These are phyloP conservation scores for Pseudogymnoascus sp. DNA, from an alignment of 2,329 filamentous ascomycete species.

Conservation along the genomic window DNA sequence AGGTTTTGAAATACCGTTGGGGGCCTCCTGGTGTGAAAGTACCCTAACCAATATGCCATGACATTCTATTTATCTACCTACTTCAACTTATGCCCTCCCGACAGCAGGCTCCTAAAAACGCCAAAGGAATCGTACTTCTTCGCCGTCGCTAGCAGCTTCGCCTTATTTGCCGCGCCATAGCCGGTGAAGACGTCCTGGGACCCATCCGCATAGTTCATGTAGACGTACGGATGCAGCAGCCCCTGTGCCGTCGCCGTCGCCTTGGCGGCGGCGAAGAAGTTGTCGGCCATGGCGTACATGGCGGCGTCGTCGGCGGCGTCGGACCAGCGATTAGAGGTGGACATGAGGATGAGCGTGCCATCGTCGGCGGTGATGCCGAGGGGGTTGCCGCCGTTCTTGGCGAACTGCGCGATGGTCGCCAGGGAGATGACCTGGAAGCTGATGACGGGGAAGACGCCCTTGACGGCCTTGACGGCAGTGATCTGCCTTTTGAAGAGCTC, in stretches of 20 bases:
- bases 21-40: too few relatives aligned
- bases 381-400: not conserved
- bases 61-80: not conserved
- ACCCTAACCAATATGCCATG: not conserved
- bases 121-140: slow-evolving; percentile 32
- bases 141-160: slow-evolving; percentile 25
- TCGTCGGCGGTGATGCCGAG: not conserved
- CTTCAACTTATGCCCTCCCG: slow-evolving; percentile 12
- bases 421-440: not conserved
- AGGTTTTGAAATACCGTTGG: too few relatives aligned
- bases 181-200: slow-evolving; percentile 34
- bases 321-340: not conserved
- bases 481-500: not conserved
- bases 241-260: not conserved
- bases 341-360: slow-evolving; percentile 8
- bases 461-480: not conserved
- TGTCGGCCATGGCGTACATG: not conserved
- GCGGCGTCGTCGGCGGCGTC: not conserved
- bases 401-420: not conserved
- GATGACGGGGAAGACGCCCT: not conserved
- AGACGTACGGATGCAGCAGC: slow-evolving; percentile 19
- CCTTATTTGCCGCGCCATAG: slow-evolving; percentile 35
- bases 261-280: not conserved
- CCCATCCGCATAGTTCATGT: slow-evolving; percentile 39
- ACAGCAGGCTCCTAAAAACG: slow-evolving; percentile 28